Evolutionary conservation across 768 basidiomycete species (phyloP).

Genomic region (Tephrocybe rancida): DNA sequence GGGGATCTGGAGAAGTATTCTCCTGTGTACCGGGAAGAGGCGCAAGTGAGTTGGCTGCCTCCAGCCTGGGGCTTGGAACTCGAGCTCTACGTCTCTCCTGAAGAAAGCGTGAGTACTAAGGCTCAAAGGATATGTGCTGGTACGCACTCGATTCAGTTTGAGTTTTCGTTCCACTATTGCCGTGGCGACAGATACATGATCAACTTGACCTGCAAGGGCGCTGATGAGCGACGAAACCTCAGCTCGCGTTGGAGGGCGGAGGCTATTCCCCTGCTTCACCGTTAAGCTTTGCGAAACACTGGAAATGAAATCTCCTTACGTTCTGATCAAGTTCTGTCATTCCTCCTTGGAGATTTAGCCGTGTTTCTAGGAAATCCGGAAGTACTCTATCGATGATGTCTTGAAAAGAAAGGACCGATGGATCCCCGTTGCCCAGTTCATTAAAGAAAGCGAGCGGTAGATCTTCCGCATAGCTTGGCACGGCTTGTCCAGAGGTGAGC

Average conservation of each 20-base stretch:
- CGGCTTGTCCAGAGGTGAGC: slow-evolving; percentile 1
- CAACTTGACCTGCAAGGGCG: slow-evolving; percentile 14
- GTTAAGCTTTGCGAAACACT: background rate
- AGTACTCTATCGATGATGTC: slow-evolving; percentile 31
- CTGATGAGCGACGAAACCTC: slow-evolving; percentile 40
- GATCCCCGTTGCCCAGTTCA: slow-evolving; percentile 18
- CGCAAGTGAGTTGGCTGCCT: slow-evolving; percentile 31
- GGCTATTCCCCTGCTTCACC: slow-evolving; percentile 28
- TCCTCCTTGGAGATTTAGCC: slow-evolving; percentile 21
- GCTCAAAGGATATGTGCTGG: background rate
- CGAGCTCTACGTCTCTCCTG: slow-evolving; percentile 34
- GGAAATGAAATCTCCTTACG: slow-evolving; percentile 12
- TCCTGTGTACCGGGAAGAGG: slow-evolving; percentile 31
- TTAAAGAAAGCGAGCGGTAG: slow-evolving; percentile 17
- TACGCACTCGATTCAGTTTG: slow-evolving; percentile 43
- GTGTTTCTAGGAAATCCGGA: slow-evolving; percentile 26
- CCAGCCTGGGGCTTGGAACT: slow-evolving; percentile 19
- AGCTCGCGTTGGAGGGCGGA: slow-evolving; percentile 44
- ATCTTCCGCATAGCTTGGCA: background rate
- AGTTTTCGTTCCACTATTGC: slow-evolving; percentile 45
- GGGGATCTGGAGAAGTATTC: slow-evolving; percentile 26
- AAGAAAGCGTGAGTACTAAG: slow-evolving; percentile 4
- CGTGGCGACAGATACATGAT: slow-evolving; percentile 25
- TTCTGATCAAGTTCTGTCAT: slow-evolving; percentile 25
- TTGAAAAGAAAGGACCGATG: slow-evolving; percentile 26